Percentiles rank a stretch among this genome's conserved stretches.
phyloP scores from a whole-genome alignment of 1,284 basidiomycete species.

The Athelia sp. region DNA sequence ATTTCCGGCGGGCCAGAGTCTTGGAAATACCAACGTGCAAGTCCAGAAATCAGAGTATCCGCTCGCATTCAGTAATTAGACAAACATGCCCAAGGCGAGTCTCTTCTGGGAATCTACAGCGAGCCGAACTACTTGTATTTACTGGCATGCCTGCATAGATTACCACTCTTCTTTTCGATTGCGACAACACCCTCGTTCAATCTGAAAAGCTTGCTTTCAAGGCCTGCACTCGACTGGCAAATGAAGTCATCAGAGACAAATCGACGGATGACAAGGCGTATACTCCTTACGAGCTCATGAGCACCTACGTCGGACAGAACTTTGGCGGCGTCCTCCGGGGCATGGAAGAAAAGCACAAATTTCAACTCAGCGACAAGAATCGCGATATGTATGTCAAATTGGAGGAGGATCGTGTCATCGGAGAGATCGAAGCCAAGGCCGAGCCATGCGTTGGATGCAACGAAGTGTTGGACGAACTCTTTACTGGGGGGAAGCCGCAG shows the following conservation, averaged over 20 bases:
- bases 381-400: conserved; percentile 17
- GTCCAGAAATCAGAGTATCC: too few relatives aligned
- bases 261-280: too few relatives aligned
- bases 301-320: conserved; percentile 23
- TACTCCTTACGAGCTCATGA: conserved; percentile 18
- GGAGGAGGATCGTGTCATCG: conserved; percentile 20
- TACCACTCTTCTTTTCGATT: conserved; percentile 21
- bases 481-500: not conserved
- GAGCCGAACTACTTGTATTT: too few relatives aligned
- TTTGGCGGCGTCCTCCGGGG: conserved; percentile 22
- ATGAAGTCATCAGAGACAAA: conserved; percentile 18
- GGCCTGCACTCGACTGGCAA: conserved; percentile 20
- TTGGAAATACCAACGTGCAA: too few relatives aligned
- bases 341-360: conserved; percentile 16
- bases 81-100: too few relatives aligned
- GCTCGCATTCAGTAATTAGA: too few relatives aligned
- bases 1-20: too few relatives aligned
- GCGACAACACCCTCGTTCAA: conserved; percentile 23
- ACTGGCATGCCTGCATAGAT: too few relatives aligned
- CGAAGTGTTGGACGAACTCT: conserved; percentile 9
- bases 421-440: conserved; percentile 15
- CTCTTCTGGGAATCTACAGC: too few relatives aligned
- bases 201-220: conserved; percentile 21
- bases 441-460: conserved; percentile 16
- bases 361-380: conserved; percentile 11